Base-by-base conservation (phyloP, 2,329 filamentous ascomycete genomes). In the Trichoderma brevicompactum region DNA sequence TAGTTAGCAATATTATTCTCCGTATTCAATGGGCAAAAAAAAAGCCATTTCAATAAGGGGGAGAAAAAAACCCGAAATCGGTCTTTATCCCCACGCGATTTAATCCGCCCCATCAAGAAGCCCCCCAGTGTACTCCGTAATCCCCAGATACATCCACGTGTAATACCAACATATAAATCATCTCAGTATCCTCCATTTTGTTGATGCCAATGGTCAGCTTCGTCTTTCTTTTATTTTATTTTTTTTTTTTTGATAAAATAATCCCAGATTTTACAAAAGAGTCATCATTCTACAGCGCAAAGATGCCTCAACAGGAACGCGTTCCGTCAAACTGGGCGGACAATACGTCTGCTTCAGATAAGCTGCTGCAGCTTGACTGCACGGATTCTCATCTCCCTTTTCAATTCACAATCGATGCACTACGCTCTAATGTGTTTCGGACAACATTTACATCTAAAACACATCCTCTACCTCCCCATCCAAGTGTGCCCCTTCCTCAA, bases 401-500 rank as follows among this genome's bases (percentile, higher is more conserved):
- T 66, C 75, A 81, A 15, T 92, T 91, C 72, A 80, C 80, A 0
- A 90, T 92, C 68, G 85, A 91, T 72, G 81, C 84, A 0, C 70
- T 92, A 36, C 81, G 83, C 15, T 79, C 82, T 19, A 88, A 88
- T 58, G 77, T 91, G 15, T 92, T 91, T 76, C 81, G 89, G 48
- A 89, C 89, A 1, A 88, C 87, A 0, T 91, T 91, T 72, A 82
- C 84, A 1, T 88, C 89, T 0, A 71, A 80, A 13, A 80, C 81
- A 2, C 88, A 91, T 70, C 85, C 85, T 7, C 73, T 90, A 2
- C 87, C 89, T 34, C 89, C 89, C 1, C 86, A 86, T 70, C 89
- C 89, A 7, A 89, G 87, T 63, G 81, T 85, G 5, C 74, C 74
- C 7, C 79, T 79, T n/a, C 82, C 83, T 1, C 56, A 68, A 40